Percentiles rank a stretch among this genome's conserved stretches.
Conservation (phyloP, 1,284 basidiomycete species). For the Kwoniella shivajii region DNA sequence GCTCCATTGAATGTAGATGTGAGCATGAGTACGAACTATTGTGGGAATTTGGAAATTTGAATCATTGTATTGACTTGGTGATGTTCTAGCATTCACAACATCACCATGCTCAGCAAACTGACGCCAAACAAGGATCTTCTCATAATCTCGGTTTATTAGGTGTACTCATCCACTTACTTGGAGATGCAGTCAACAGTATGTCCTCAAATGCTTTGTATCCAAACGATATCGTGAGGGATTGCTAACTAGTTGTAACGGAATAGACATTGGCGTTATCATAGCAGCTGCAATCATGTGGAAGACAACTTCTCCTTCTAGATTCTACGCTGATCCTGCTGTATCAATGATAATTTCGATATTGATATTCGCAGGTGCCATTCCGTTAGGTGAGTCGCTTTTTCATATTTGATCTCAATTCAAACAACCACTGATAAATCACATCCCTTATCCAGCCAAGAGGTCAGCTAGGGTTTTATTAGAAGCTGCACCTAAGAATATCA, state of each 20-base stretch:
- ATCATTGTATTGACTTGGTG: not conserved
- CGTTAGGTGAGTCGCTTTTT: conserved; percentile 1
- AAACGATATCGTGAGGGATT: not conserved
- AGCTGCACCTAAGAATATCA: conserved; percentile 4
- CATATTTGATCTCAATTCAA: not conserved
- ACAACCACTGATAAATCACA: not conserved
- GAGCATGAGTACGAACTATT: conserved; percentile 9
- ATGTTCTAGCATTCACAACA: not conserved
- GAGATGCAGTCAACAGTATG: not conserved
- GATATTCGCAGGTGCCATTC: not conserved
- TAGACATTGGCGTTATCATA: conserved; percentile 3
- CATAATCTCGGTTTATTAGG: conserved; percentile 1
- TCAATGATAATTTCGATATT: not conserved
- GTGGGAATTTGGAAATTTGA: not conserved
- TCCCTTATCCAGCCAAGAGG: not conserved
- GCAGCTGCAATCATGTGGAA: conserved; percentile 5
- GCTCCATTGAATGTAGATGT: conserved; percentile 1
- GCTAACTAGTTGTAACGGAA: not conserved
- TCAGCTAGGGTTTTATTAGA: not conserved
- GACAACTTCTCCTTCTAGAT: conserved; percentile 2
- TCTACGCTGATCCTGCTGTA: conserved; percentile 4
- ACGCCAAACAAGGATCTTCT: not conserved
- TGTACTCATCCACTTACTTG: not conserved
- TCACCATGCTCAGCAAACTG: conserved; percentile 1
- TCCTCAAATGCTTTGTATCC: not conserved